These are phyloP conservation scores for Fusarium protoensiforme DNA, from an alignment of 2,329 filamentous ascomycete species.

Conservation along the genomic window DNA sequence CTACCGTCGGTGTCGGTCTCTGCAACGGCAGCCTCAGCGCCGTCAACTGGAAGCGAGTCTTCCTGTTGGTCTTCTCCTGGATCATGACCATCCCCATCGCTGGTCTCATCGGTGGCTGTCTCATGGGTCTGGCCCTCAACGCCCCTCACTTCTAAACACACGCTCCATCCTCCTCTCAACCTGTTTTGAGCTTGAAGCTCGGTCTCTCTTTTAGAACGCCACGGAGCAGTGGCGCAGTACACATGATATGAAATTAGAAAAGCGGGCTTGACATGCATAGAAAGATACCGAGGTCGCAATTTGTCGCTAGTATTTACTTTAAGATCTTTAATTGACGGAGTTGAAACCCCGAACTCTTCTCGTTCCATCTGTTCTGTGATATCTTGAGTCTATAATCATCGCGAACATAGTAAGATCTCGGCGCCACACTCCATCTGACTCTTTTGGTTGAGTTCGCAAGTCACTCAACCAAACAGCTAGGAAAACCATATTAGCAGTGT, in stretches of 20 bases:
- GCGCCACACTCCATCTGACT: not conserved
- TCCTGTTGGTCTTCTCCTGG: conserved; percentile 74
- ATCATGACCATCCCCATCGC: conserved; percentile 57
- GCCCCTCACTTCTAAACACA: conserved; percentile 49
- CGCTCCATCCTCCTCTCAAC: not conserved
- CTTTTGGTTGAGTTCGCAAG: not conserved
- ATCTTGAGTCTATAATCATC: too few relatives aligned
- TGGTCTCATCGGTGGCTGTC: conserved; percentile 53
- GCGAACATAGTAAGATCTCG: not conserved
- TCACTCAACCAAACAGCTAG: not conserved
- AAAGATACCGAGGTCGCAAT: conserved; percentile 9
- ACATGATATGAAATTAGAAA: conserved; percentile 19
- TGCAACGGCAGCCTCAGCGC: conserved; percentile 79
- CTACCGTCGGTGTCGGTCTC: conserved; percentile 81
- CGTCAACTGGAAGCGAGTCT: conserved; percentile 81
- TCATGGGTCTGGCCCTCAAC: conserved; percentile 55
- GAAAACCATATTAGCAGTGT: not conserved
- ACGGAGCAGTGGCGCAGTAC: not conserved
- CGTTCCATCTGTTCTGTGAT: not conserved
- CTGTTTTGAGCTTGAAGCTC: conserved; percentile 4
- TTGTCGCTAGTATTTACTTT: conserved; percentile 14
- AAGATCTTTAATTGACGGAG: conserved; percentile 29
- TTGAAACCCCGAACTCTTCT: not conserved
- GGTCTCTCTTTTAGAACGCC: conserved; percentile 10
- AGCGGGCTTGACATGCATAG: conserved; percentile 19